phyloP scores from a whole-genome alignment of 352 stramenopile species.

The Phytophthora foliorum region DNA sequence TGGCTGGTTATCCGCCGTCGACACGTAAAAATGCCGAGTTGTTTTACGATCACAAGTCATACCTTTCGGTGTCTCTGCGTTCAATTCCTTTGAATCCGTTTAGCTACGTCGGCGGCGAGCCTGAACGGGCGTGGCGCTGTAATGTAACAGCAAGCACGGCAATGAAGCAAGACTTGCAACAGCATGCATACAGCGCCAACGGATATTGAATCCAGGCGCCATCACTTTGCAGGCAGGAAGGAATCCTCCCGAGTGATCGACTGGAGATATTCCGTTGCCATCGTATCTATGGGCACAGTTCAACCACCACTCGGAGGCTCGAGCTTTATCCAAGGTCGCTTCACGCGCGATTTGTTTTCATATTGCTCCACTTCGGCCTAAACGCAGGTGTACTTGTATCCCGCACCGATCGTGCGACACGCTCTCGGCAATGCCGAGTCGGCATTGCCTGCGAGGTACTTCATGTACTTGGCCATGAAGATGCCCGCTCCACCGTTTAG shows the following conservation, averaged over 20 bases:
- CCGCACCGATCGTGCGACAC: slow-evolving; percentile 16
- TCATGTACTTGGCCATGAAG: neutral
- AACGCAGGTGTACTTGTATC: neutral
- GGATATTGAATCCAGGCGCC: slow-evolving; percentile 2
- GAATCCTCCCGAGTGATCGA: slow-evolving; percentile 4
- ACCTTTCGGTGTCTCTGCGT: neutral
- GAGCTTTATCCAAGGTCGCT: neutral
- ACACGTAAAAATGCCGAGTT: neutral
- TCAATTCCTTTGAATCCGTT: neutral
- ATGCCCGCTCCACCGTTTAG: neutral
- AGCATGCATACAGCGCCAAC: neutral
- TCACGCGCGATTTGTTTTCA: slow-evolving; percentile 12
- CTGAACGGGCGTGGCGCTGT: too few relatives aligned
- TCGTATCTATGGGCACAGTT: slow-evolving; percentile 10
- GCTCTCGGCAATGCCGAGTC: neutral
- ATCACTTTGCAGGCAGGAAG: slow-evolving; percentile 4
- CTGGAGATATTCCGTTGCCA: slow-evolving; percentile 6
- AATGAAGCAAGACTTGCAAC: too few relatives aligned
- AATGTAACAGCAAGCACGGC: too few relatives aligned
- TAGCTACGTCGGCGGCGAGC: too few relatives aligned
- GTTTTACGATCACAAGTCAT: neutral
- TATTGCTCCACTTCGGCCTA: neutral
- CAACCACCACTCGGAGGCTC: slow-evolving; percentile 2
- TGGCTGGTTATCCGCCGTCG: slow-evolving; percentile 7
- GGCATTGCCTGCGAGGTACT: neutral